Conservation (phyloP, 257 asterid genomes). For the Anisodus acutangulus region DNA sequence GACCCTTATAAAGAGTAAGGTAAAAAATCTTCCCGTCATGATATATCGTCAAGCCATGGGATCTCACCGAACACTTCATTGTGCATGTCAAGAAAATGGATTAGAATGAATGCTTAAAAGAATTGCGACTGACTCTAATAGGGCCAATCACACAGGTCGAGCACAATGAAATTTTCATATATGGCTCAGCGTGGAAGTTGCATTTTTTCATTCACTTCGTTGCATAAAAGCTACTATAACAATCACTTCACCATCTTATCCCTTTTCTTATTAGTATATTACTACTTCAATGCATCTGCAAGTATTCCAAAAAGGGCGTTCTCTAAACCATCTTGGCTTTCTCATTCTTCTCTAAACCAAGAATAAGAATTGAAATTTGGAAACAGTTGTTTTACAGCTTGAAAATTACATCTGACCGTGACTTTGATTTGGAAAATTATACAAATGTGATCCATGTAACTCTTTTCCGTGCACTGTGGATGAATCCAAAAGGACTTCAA, state of each 20-base stretch:
- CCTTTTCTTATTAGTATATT: not conserved
- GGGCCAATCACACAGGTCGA: not conserved
- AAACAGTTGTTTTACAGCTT: not conserved
- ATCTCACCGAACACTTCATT: not conserved
- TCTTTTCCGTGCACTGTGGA: not conserved
- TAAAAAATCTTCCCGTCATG: not conserved
- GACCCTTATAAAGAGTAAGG: not conserved
- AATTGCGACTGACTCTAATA: no score
- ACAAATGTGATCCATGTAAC: constrained; percentile 19
- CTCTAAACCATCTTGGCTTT: not conserved
- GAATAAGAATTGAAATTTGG: not conserved
- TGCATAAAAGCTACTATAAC: constrained; percentile 7
- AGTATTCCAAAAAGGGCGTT: not conserved
- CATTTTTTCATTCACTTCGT: not conserved
- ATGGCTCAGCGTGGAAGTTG: not conserved
- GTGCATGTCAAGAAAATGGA: not conserved
- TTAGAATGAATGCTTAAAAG: not conserved
- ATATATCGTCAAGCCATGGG: not conserved
- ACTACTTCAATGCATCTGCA: not conserved
- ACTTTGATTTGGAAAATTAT: not conserved
- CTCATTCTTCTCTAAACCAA: not conserved
- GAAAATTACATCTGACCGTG: not conserved
- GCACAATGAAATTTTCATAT: not conserved
- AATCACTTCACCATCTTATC: not conserved
- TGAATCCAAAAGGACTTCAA: not conserved